Evolutionary conservation across 225 moss, liverwort and hornwort genomes (phyloP).

Genomic region (Polytrichum commune): DNA sequence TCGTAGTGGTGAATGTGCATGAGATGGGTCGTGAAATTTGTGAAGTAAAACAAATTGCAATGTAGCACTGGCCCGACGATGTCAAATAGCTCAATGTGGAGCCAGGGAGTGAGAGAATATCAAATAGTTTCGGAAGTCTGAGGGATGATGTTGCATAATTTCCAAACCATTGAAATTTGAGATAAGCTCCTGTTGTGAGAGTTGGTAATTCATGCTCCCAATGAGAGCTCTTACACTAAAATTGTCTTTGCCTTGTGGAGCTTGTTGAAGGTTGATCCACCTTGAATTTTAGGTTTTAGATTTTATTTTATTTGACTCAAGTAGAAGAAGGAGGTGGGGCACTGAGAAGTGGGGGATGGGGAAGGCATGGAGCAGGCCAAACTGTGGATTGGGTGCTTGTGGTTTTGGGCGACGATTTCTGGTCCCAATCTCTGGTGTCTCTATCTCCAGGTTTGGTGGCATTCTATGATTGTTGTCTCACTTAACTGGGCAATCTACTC

Average conservation of each 20-base stretch:
- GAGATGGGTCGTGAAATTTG: not conserved
- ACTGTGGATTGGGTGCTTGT: slow-evolving; percentile 24
- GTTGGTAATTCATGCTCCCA: no score
- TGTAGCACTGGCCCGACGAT: not conserved
- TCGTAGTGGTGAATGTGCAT: not conserved
- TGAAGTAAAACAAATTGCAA: not conserved
- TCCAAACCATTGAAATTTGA: no score
- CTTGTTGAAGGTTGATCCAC: not conserved
- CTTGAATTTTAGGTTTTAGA: not conserved
- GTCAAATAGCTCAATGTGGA: not conserved
- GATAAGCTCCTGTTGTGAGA: no score
- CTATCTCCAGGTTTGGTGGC: slow-evolving; percentile 29
- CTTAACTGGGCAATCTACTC: not conserved
- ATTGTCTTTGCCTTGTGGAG: not conserved
- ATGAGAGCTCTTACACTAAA: no score
- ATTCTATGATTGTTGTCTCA: not conserved
- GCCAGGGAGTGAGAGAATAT: not conserved
- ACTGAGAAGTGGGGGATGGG: slow-evolving; percentile 28
- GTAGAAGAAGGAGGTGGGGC: slow-evolving; percentile 6
- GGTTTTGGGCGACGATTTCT: slow-evolving; percentile 16
- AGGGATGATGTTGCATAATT: not conserved
- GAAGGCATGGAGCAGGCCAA: slow-evolving; percentile 49
- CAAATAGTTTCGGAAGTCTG: not conserved
- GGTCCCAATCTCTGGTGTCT: slow-evolving; percentile 9
- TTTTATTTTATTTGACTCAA: not conserved